phyloP scores from a whole-genome alignment of 176 grass and related monocot species.

The Lolium rigidum region DNA sequence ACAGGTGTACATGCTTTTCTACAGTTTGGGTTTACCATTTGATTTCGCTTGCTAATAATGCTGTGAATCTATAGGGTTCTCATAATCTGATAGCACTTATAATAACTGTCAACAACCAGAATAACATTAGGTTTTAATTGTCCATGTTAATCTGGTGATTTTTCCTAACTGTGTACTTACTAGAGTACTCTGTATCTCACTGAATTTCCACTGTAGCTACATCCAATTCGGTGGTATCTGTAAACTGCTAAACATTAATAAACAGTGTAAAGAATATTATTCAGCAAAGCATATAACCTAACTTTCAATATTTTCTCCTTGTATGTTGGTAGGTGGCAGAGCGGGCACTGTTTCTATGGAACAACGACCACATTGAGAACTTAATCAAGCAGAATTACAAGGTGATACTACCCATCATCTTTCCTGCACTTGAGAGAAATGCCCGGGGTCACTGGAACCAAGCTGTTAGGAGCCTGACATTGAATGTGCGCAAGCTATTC shows the following conservation, averaged over 20 bases:
- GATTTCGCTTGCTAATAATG: slow-evolving; percentile 26
- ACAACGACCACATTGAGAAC: slow-evolving; percentile 96
- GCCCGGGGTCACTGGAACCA: slow-evolving; percentile 84
- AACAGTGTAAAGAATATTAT: neutral
- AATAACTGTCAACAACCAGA: neutral
- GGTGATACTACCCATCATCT: slow-evolving; percentile 91
- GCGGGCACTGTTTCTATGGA: slow-evolving; percentile 96
- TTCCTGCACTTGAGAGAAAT: slow-evolving; percentile 90
- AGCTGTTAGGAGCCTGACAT: slow-evolving; percentile 84
- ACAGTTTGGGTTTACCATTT: neutral
- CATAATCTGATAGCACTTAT: neutral
- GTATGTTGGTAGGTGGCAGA: slow-evolving; percentile 76
- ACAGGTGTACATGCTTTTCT: too few species aligned
- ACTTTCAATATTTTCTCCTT: slow-evolving; percentile 31
- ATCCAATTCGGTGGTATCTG: neutral
- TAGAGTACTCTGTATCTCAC: neutral
- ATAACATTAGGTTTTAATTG: neutral
- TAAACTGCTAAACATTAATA: neutral
- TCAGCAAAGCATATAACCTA: slow-evolving; percentile 29
- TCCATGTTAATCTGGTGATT: slow-evolving; percentile 12
- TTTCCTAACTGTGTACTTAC: slow-evolving; percentile 17
- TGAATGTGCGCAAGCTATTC: slow-evolving; percentile 94
- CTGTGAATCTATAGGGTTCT: neutral
- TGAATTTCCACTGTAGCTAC: neutral
- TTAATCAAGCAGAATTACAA: slow-evolving; percentile 97